Base-by-base conservation (phyloP, 441 rosid genomes). In the Erodium texanum region DNA sequence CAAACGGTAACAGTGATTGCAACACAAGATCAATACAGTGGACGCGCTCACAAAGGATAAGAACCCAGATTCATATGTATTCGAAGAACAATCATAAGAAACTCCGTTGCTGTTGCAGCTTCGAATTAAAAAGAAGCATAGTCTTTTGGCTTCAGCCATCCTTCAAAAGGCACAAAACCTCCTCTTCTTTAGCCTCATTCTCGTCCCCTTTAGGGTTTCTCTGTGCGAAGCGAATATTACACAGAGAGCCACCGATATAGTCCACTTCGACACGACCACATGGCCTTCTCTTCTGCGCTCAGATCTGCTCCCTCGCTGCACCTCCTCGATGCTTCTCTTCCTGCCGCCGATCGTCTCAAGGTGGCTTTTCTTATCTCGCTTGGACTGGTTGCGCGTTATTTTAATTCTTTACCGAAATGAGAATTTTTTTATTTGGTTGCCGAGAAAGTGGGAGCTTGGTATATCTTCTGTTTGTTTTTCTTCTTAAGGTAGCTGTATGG, bases 321-420 rank as follows among this genome's bases (percentile, higher is more conserved):
- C 19, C 29, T 27, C 29, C 29, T 27, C 29, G 29, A 27, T 27
- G 59, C 59, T 52, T 52, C 59, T 52, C 59, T 52, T 16, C 22
- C 59, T 4, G 29, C 29, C 29, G 59, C 59, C 22, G 59, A 52
- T 52, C 59, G 59, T 52, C 59, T 52, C 59, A 52, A 52, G 59
- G 59, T 52, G 9, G 9, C 15, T 9, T n/a, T n/a, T 52, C 59
- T 16, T 16, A 15, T 52, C 20, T 48, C 6, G n/a, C 6, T 48
- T 48, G n/a, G n/a, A 27, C 1, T 4, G 29, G 4, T 27, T 27
- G 1, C 15, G 59, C 20, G 22, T 16, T 6, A 4, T n/a, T 52
- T 52, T 7, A 9, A 52, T 16, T 7, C 15, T 4, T 52, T 16
- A 16, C 15, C 7, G 22, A 41, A 52, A 52, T 15, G 59, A 52